Percentiles rank a stretch among this genome's conserved stretches.
Evolutionary conservation across 345 rosid genomes (phyloP).

Genomic region (Leavenworthia alabamica): DNA sequence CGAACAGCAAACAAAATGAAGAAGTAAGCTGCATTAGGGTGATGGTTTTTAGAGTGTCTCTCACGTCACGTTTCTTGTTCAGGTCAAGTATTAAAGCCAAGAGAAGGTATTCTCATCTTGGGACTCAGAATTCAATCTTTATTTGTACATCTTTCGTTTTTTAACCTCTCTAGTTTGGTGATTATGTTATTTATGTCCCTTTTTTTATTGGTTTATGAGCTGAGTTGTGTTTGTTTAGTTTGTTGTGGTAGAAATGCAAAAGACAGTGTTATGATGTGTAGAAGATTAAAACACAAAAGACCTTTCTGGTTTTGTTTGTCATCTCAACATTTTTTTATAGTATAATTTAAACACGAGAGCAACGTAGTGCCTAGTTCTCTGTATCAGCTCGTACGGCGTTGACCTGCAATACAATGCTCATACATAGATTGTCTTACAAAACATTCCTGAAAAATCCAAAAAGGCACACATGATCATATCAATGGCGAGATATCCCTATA

Average conservation of each 20-base stretch:
- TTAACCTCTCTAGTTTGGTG: slow-evolving; percentile 8
- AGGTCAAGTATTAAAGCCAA: slow-evolving; percentile 20
- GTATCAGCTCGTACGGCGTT: no score
- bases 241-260: slow-evolving; percentile 22
- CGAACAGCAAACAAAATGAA: slow-evolving; percentile 35
- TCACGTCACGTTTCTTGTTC: slow-evolving; percentile 6
- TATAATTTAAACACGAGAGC: no score
- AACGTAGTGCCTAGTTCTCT: no score
- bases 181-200: slow-evolving; percentile 11
- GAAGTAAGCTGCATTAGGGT: slow-evolving; percentile 14
- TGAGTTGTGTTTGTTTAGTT: slow-evolving; percentile 27
- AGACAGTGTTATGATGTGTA: slow-evolving; percentile 29
- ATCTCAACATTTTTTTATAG: no score
- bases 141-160: slow-evolving; percentile 28
- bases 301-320: no score
- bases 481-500: no score
- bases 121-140: slow-evolving; percentile 14
- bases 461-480: no score
- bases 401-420: no score
- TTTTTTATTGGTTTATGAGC: slow-evolving; percentile 23
- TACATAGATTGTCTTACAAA: no score
- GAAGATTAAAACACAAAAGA: slow-evolving; percentile 1
- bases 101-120: slow-evolving; percentile 22
- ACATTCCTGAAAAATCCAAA: no score
- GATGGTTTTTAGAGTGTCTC: slow-evolving; percentile 14